Evolutionary conservation across 495 filamentous ascomycete species (phyloP).

Genomic region (Hypoxylon trugodes): DNA sequence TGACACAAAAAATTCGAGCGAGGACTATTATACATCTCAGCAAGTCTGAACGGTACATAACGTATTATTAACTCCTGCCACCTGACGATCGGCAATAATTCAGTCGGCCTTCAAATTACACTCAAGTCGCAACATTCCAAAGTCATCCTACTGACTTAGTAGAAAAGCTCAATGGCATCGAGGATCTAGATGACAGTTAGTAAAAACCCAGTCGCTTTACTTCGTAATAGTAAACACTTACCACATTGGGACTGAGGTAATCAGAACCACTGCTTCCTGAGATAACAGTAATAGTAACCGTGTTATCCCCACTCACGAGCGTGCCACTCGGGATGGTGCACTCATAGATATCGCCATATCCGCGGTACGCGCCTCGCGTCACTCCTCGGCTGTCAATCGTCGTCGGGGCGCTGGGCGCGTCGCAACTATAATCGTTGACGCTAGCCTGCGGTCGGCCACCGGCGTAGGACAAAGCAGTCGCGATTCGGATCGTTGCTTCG

Average conservation of each 20-base stretch:
- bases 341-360: conserved; percentile 60
- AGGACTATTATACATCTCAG: no score
- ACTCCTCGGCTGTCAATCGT: conserved; percentile 61
- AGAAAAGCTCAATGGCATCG: conserved; percentile 59
- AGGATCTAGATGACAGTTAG: conserved; percentile 48
- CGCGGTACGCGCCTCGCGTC: conserved; percentile 63
- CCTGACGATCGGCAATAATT: no score
- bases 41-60: no score
- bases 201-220: not conserved
- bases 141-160: conserved; percentile 19
- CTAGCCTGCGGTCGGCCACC: conserved; percentile 41
- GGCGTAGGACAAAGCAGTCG: conserved; percentile 41
- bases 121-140: no score
- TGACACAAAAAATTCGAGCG: no score
- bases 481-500: conserved; percentile 41
- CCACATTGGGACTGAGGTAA: conserved; percentile 62
- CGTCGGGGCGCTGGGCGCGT: conserved; percentile 39
- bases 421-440: conserved; percentile 41
- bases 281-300: conserved; percentile 60
- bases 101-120: no score
- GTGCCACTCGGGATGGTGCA: conserved; percentile 56
- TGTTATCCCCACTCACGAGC: conserved; percentile 59
- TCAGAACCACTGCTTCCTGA: conserved; percentile 59
- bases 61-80: no score
- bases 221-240: conserved; percentile 42